Base-by-base conservation (phyloP, 257 asterid species). In the Primulina huaijiensis region DNA sequence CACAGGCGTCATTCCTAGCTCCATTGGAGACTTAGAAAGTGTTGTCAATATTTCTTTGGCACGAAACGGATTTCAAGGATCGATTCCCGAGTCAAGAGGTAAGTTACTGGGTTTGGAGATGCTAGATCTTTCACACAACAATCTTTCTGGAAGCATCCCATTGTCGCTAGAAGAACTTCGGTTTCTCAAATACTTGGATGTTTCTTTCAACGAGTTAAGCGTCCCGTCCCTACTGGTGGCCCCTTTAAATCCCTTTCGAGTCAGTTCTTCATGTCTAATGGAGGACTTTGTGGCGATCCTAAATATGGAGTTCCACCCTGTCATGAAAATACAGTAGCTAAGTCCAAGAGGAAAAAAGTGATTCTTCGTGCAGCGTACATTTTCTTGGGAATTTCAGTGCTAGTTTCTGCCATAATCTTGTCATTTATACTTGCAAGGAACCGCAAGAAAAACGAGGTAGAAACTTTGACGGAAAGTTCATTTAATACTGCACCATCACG, bases 111-210 rank as follows among this genome's bases (percentile, higher is more conserved):
- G 78, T 63, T 38, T 78, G 74, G 57, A 55, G 40, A 19, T 23
- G 6, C 7, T 81, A 35, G 86, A 81, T 52, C 75, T 78, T 5
- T 75, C 83, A 0, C 31, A 75, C 20, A 78, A 81, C 67, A 62
- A 74, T 37, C 72, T 79, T 17, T 68, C 75, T 31, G 80, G 80
- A 10, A 7, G 0, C 5, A 82, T 79, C 12, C 86, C 83, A 2
- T 69, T 16, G 62, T 72, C 86, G 10, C 53, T 78, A 27, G 83
- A 75, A 20, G 10, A 25, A 12, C 78, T 81, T 14, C 3, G 6
- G 29, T 56, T 40, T 69, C 79, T 74, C n/a, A 50, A 20, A 5
- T 40, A 80, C 46, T 53, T 83, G 2, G 64, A 78, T 31, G 67
- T 78, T n/a, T 76, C 83, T 23, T 75, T 65, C 75, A 83, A 80